Evolutionary conservation across 1,139 yeast genomes (phyloP).

Genomic region (Casaregolazyma suthepensis): DNA sequence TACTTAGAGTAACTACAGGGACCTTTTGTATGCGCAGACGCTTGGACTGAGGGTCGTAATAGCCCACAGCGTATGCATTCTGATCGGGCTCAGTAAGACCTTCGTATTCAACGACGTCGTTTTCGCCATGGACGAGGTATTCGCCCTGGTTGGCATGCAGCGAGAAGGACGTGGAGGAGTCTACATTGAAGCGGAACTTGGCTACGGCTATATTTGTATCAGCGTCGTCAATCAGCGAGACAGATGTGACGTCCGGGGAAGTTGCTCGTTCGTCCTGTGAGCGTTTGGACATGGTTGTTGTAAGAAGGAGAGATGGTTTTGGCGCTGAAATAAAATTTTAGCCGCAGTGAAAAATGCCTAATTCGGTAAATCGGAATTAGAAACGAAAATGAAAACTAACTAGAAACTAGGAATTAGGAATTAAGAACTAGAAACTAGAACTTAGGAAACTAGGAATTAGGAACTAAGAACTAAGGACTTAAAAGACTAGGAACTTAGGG

Average conservation of each 20-base stretch:
- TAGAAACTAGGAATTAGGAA: too few species aligned
- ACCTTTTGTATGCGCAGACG: constrained; percentile 57
- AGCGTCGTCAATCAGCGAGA: constrained; percentile 1
- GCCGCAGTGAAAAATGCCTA: constrained; percentile 8
- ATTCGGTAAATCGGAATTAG: too few species aligned
- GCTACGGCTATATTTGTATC: constrained; percentile 28
- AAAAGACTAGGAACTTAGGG: too few species aligned
- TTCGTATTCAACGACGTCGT: constrained; percentile 62
- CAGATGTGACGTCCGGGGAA: too few species aligned
- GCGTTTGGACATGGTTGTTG: constrained; percentile 4
- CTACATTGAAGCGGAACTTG: constrained; percentile 69
- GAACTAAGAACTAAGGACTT: too few species aligned
- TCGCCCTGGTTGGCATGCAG: constrained; percentile 50
- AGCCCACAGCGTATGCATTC: constrained; percentile 50
- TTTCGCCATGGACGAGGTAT: constrained; percentile 70
- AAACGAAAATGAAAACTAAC: too few species aligned
- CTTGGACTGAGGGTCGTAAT: constrained; percentile 58
- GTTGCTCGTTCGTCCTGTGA: not conserved
- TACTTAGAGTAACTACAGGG: constrained; percentile 47
- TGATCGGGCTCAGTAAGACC: constrained; percentile 48
- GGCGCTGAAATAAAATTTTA: constrained; percentile 5
- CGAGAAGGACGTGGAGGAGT: constrained; percentile 59
- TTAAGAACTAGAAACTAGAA: too few species aligned
- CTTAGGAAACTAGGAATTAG: too few species aligned
- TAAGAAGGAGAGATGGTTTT: too few species aligned